phyloP scores from a whole-genome alignment of 805 yeast genomes.

The Kodamaea nitidulidarum region DNA sequence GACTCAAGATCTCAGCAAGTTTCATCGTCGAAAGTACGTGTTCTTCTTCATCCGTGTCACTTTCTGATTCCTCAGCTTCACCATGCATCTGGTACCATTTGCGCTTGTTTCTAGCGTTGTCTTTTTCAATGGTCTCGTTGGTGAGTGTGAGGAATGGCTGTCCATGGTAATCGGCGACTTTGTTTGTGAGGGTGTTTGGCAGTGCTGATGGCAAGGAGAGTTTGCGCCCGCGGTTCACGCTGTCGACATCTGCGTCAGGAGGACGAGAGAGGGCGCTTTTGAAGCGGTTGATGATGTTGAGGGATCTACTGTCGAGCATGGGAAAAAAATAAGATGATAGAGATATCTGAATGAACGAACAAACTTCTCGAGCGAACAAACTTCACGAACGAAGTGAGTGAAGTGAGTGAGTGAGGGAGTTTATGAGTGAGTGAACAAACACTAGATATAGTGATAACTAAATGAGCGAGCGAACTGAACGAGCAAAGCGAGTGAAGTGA shows the following conservation, averaged over 20 bases:
- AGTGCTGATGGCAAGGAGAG: slow-evolving; percentile 15
- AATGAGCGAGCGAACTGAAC: too few relatives aligned
- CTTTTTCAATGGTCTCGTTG: slow-evolving; percentile 30
- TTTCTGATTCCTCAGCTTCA: slow-evolving; percentile 7
- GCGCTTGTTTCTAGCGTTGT: slow-evolving; percentile 28
- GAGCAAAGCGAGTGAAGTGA: too few relatives aligned
- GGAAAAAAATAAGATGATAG: neutral
- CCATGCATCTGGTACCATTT: slow-evolving; percentile 33
- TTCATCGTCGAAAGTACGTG: slow-evolving; percentile 29
- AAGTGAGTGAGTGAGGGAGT: too few relatives aligned
- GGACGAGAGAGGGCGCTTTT: slow-evolving; percentile 31
- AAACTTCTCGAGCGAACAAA: too few relatives aligned
- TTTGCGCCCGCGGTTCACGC: slow-evolving; percentile 32
- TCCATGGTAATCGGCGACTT: slow-evolving; percentile 39
- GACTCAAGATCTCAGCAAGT: slow-evolving; percentile 56
- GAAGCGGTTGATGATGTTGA: slow-evolving; percentile 36
- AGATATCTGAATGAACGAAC: too few relatives aligned
- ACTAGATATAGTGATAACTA: too few relatives aligned
- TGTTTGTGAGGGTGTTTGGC: slow-evolving; percentile 23
- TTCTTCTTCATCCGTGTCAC: slow-evolving; percentile 13
- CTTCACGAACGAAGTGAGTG: too few relatives aligned
- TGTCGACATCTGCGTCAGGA: slow-evolving; percentile 2
- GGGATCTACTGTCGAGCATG: slow-evolving; percentile 37
- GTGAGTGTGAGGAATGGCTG: slow-evolving; percentile 32
- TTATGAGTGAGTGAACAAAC: too few relatives aligned